Evolutionary conservation across 306 rosid genomes (phyloP), one percentile per base, ranked within the genome.

Genomic region (Hippophae tibetana): DNA sequence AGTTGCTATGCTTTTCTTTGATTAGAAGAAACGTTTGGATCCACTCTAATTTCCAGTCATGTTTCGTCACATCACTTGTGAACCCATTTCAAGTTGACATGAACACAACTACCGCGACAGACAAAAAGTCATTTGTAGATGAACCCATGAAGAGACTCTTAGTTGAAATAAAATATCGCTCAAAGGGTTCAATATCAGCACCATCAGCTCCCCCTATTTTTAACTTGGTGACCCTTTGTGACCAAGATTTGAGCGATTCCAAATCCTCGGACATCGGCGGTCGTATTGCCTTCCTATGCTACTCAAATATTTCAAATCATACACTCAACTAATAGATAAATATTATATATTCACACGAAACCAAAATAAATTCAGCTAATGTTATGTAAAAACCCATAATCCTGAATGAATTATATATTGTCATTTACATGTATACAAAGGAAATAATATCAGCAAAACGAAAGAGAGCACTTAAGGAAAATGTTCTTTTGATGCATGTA

Each of bases 221-320:
- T 43, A 62, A 70, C 71, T n/a, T 40, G 46, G 62, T 73, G 46
- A 67, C 58, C 72, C 69, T 18, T 58, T 64, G 61, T 5, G 58
- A 13, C 12, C 79, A 75, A 46, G 73, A 38, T 57, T 57, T 74
- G 6, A 90, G 78, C 26, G 88, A 74, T 45, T 79, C 88, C 72
- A 67, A 82, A 18, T 82, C 75, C 48, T 78, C 81, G 9, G 86
- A 73, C 90, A 90, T 84, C 13, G 84, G 78, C 3, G 95, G 89
- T 56, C 85, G 83, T 61, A 81, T 80, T 66, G 82, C 89, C 78
- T 67, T 82, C 52, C 66, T 18, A 18, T 18, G 18, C 94, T 87
- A 83, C 53, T 66, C 69, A 52, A 42, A 67, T 18, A 18, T 18
- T 47, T 73, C 64, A 69, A 61, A 54, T 43, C 56, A 71, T 25